These are phyloP conservation scores for Jacaranda mimosifolia DNA, from an alignment of 257 asterid species.

Conservation along the genomic window DNA sequence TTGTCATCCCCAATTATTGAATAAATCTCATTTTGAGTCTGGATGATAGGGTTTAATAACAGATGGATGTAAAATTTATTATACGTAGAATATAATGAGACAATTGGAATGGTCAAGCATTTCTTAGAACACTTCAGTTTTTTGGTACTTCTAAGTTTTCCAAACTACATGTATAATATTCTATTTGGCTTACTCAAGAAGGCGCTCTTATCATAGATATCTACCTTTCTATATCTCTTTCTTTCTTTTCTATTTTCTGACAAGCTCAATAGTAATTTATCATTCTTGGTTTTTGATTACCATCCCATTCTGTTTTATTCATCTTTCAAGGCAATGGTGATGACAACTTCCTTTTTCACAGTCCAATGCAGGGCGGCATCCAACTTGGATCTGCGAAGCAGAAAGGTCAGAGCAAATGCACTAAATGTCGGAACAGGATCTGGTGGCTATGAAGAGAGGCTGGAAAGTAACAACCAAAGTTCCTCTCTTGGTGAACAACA, in stretches of 20 bases:
- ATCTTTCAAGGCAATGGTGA: slow-evolving; percentile 19
- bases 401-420: slow-evolving; percentile 47
- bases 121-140: neutral
- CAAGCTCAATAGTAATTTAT: neutral
- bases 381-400: slow-evolving; percentile 36
- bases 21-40: neutral
- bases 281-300: neutral
- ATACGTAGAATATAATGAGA: neutral
- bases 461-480: slow-evolving; percentile 41
- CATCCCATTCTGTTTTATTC: slow-evolving; percentile 5
- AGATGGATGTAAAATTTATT: neutral
- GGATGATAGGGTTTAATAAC: neutral
- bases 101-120: neutral
- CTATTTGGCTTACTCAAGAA: slow-evolving; percentile 12
- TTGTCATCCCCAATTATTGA: neutral
- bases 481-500: slow-evolving; percentile 36
- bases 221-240: neutral
- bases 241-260: neutral
- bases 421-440: slow-evolving; percentile 67
- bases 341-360: slow-evolving; percentile 26
- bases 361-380: slow-evolving; percentile 45
- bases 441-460: slow-evolving; percentile 61
- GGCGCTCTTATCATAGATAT: neutral
- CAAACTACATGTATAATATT: neutral
- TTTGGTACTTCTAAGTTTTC: neutral